Evolutionary conservation across 352 stramenopile species (phyloP), one percentile per base, ranked within the genome.

Genomic region (Phytopythium cucurbitacearum): DNA sequence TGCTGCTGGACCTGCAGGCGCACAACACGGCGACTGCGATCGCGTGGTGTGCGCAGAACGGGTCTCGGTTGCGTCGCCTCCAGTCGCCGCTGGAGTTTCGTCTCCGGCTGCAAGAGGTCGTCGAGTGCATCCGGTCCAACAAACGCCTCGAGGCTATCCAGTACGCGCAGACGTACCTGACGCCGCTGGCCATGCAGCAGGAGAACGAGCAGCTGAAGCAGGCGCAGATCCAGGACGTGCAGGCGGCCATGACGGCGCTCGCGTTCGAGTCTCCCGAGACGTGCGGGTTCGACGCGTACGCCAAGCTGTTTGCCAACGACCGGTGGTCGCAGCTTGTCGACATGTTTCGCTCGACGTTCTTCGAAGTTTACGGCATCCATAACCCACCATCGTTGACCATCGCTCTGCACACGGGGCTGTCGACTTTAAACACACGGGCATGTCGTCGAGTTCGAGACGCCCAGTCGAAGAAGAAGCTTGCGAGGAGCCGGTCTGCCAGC

Each of bases 161-260:
- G 36, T 89, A 91, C 34, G 83, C 83, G 4, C 83, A 80, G 51
- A 39, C 64, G 7, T 62, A 76, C 35, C 62, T 94, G 12, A 86
- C 79, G 9, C 79, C 80, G 2, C 66, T 90, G 21, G 80, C 78
- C 3, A 67, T 90, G 59, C 80, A 87, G 49, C 62, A 76, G 1
- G 83, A 94, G 41, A 69, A 87, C 37, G 55, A 75, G 35, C 57
- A 65, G 0, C 48, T 73, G 13, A 73, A 76, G 48, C 69, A 82
- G 55, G 53, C 59, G 39, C 82, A 82, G n/a, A 78, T 89, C 33
- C 65, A 70, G 37, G 70, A 79, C 43, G 71, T 93, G 36, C 78
- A 91, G 59, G 66, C 82, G 8, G 82, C 67, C 0, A 91, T 90
- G 80, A 80, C 74, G 8, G 90, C 80, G n/a, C 52, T 93, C 36